Conservation (phyloP, 192 early-diverging fungal species). For the Backusella liffmaniae region DNA sequence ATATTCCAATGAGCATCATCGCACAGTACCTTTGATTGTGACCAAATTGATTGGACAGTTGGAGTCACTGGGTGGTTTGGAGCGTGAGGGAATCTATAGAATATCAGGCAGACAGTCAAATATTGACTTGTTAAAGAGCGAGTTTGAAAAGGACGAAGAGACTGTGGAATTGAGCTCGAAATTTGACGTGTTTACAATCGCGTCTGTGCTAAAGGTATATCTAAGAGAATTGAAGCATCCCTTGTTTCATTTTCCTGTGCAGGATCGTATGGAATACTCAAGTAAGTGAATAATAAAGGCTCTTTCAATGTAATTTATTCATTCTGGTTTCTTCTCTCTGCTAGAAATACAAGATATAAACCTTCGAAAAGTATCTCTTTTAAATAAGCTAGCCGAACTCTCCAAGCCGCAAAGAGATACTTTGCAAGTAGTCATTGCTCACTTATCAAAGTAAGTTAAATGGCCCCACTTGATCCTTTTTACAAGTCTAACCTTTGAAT, state of each 20-base stretch:
- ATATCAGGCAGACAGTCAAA: conserved; percentile 36
- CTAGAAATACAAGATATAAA: conserved; percentile 43
- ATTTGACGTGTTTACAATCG: conserved; percentile 57
- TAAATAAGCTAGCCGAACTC: conserved; percentile 37
- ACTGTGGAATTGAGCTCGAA: conserved; percentile 16
- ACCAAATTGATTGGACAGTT: conserved; percentile 28
- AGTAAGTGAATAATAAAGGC: conserved; percentile 11
- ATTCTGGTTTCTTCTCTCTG: not conserved
- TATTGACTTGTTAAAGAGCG: conserved; percentile 27
- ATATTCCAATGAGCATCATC: conserved; percentile 21
- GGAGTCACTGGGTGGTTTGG: conserved; percentile 27
- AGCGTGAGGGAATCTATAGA: conserved; percentile 40
- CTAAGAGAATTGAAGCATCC: conserved; percentile 63
- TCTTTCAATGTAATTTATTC: not conserved
- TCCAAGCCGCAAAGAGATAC: conserved; percentile 50
- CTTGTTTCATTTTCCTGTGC: conserved; percentile 52
- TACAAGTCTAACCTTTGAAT: too few relatives aligned
- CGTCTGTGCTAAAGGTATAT: conserved; percentile 63
- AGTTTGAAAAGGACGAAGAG: conserved; percentile 39
- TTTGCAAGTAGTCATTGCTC: conserved; percentile 52
- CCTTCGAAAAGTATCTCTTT: conserved; percentile 38
- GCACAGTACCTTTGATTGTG: conserved; percentile 32
- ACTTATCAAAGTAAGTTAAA: conserved; percentile 52
- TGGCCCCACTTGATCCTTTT: too few relatives aligned
- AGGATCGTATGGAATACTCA: conserved; percentile 54